Evolutionary conservation across 192 early-diverging fungal species (phyloP), one percentile per base, ranked within the genome.

Genomic region (Mycoemilia scoparia): DNA sequence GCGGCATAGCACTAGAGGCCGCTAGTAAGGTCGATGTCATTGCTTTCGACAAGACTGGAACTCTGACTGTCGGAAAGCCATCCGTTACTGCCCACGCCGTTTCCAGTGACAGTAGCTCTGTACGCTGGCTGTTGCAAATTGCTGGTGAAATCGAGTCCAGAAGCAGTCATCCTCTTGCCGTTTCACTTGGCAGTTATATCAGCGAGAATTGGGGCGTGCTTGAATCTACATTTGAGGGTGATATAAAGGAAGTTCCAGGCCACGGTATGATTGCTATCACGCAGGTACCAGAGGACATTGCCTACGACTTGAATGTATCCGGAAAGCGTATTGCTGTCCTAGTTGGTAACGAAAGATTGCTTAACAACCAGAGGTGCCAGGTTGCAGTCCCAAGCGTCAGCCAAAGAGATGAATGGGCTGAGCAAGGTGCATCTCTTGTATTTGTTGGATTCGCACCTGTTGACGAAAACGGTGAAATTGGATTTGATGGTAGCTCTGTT

Each of bases 41-140:
- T 2, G 79, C 90, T n/a, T 95, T 95, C 65, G 93, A 98, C 64
- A 98, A 98, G 60, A 98, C 93, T 1, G 93, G 93, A 24, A 95
- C 90, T 0, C 46, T 98, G 26, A 98, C 93, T 4, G 49, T 67
- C 15, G 93, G 82, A 18, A 70, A 75, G 46, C 54, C 79, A 18
- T 58, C 65, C 3, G 71, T 82, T 2, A 59, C 64, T 0, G 64
- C 60, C 23, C 57, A 32, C 43, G 36, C n/a, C n/a, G n/a, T n/a
- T n/a, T n/a, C n/a, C n/a, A n/a, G n/a, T n/a, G n/a, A n/a, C n/a
- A n/a, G n/a, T n/a, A n/a, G n/a, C n/a, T n/a, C n/a, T n/a, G n/a
- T n/a, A n/a, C n/a, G n/a, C n/a, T n/a, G n/a, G n/a, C n/a, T n/a
- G n/a, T n/a, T n/a, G n/a, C n/a, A n/a, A n/a, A n/a, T 79, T 21